These are phyloP conservation scores for Yarrowia hollandica DNA, from an alignment of 805 yeast species.

Conservation along the genomic window DNA sequence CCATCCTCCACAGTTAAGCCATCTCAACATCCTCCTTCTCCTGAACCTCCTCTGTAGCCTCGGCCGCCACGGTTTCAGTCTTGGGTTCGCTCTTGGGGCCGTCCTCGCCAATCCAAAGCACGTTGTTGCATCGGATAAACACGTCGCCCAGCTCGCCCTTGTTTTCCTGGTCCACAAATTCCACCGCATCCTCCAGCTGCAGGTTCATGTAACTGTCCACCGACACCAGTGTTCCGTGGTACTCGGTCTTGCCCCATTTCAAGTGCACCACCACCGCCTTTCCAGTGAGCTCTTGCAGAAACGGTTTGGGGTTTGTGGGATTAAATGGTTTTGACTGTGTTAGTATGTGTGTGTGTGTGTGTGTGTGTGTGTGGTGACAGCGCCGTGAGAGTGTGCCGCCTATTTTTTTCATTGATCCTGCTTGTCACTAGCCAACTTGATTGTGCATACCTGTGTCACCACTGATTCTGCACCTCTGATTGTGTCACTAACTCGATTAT, in stretches of 20 bases:
- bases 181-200: constrained; percentile 64
- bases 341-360: no score
- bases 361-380: no score
- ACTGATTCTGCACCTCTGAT: no score
- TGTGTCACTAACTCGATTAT: no score
- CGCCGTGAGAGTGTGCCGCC: not conserved
- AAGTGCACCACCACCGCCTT: constrained; percentile 71
- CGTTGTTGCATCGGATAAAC: constrained; percentile 83
- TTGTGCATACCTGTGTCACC: no score
- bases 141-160: constrained; percentile 69
- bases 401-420: no score
- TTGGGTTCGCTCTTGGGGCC: constrained; percentile 24
- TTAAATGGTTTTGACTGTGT: constrained; percentile 9
- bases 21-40: constrained; percentile 21
- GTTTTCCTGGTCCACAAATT: constrained; percentile 50
- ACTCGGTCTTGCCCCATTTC: constrained; percentile 89
- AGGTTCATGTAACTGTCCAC: constrained; percentile 93
- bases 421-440: no score
- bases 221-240: constrained; percentile 72
- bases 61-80: not conserved
- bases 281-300: constrained; percentile 70
- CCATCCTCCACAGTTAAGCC: not conserved
- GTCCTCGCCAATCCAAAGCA: constrained; percentile 64
- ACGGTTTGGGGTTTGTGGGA: constrained; percentile 90
- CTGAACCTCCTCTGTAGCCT: constrained; percentile 26